phyloP scores from a whole-genome alignment of 805 yeast genomes.

The Nadsonia fulvescens region DNA sequence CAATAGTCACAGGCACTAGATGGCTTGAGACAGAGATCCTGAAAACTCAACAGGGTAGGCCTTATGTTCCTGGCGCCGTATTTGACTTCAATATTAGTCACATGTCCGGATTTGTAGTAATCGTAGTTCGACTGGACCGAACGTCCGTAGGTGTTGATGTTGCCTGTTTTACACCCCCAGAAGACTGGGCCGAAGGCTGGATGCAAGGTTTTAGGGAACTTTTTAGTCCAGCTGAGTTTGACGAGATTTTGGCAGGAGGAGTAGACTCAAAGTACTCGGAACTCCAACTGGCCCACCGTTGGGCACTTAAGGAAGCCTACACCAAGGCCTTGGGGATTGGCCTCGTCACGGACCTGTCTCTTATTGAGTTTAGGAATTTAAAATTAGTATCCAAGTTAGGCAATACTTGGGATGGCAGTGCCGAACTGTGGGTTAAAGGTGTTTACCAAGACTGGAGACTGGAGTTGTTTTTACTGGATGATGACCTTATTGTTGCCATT shows the following conservation, averaged over 20 bases:
- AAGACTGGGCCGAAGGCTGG: conserved; percentile 5
- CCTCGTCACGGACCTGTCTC: conserved; percentile 20
- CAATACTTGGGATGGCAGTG: conserved; percentile 2
- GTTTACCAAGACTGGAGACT: conserved; percentile 6
- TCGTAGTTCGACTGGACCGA: conserved; percentile 19
- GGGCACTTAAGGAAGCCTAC: conserved; percentile 72
- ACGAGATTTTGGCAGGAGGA: conserved; percentile 2
- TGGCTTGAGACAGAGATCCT: conserved; percentile 14
- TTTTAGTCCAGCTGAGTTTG: conserved; percentile 1
- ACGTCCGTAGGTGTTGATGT: conserved; percentile 30
- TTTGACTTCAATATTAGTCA: conserved; percentile 41
- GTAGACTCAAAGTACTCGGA: conserved; percentile 1
- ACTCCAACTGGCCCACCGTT: conserved; percentile 22
- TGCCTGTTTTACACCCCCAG: conserved; percentile 18
- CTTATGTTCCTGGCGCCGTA: conserved; percentile 20
- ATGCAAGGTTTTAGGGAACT: conserved; percentile 4
- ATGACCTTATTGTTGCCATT: conserved; percentile 4
- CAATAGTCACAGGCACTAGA: conserved; percentile 14
- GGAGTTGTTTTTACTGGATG: conserved; percentile 5
- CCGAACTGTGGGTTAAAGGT: conserved; percentile 5
- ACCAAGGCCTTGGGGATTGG: conserved; percentile 54
- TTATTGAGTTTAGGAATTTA: conserved; percentile 16
- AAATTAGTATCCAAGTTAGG: conserved; percentile 5
- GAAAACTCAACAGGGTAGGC: conserved; percentile 37
- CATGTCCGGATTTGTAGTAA: conserved; percentile 31